Conservation (phyloP, 2,329 filamentous ascomycete genomes). For the Ascomycota sp. region DNA sequence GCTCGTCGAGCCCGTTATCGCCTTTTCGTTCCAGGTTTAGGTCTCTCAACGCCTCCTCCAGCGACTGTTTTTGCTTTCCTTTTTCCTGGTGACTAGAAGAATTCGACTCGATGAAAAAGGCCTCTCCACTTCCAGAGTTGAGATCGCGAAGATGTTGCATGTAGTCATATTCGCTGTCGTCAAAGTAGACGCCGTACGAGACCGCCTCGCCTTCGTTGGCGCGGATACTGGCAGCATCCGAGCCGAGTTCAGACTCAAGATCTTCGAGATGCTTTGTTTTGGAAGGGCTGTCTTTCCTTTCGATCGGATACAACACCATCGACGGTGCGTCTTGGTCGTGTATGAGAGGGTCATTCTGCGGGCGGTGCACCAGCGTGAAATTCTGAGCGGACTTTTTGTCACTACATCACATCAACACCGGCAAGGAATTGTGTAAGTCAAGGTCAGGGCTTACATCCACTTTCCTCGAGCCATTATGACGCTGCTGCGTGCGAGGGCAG, state of each 20-base stretch:
- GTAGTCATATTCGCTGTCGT: conserved; percentile 93
- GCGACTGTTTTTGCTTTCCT: conserved; percentile 51
- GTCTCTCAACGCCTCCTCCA: conserved; percentile 65
- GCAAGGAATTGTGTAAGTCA: no score
- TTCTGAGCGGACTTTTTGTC: conserved; percentile 85
- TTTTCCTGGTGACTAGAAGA: conserved; percentile 45
- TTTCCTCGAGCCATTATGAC: conserved; percentile 52
- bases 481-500: background rate
- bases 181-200: conserved; percentile 80
- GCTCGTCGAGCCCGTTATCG: conserved; percentile 45
- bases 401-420: conserved; percentile 12
- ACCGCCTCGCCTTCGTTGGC: conserved; percentile 93
- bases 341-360: conserved; percentile 92
- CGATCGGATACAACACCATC: conserved; percentile 66
- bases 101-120: conserved; percentile 66
- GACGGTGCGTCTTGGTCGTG: conserved; percentile 76
- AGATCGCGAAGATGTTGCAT: conserved; percentile 97
- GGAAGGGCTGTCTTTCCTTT: conserved; percentile 16
- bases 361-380: conserved; percentile 85
- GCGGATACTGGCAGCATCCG: conserved; percentile 43
- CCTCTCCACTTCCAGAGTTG: conserved; percentile 50
- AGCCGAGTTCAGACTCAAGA: conserved; percentile 54
- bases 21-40: conserved; percentile 33
- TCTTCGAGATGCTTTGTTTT: conserved; percentile 52
- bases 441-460: conserved; percentile 32